Conservation (phyloP, 306 rosid genomes). For the Castanopsis chinensis region DNA sequence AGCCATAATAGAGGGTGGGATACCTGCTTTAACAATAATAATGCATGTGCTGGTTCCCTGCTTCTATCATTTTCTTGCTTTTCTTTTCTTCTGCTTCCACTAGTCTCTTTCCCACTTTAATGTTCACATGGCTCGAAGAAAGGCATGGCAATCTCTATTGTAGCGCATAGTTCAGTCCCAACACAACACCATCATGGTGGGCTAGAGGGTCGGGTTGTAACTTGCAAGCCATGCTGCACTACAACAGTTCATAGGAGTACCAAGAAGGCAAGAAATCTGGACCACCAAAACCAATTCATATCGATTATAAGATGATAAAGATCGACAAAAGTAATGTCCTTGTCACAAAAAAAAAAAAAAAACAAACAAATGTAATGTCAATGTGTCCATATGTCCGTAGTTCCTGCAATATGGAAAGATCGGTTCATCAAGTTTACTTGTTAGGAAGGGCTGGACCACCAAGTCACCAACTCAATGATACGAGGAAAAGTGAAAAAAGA, state of each 20-base stretch:
- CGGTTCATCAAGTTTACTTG: neutral
- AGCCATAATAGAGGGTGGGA: conserved; percentile 31
- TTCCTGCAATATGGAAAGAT: neutral
- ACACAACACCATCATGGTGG: neutral
- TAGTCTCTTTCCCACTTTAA: conserved; percentile 32
- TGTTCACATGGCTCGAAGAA: conserved; percentile 32
- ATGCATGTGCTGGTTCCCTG: conserved; percentile 41
- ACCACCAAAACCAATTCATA: conserved; percentile 26
- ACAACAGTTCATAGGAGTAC: conserved; percentile 2
- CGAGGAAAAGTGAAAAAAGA: conserved; percentile 19
- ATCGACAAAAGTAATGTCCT: conserved; percentile 14
- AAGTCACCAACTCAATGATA: conserved; percentile 38
- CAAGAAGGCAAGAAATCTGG: conserved; percentile 1
- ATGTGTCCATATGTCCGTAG: neutral
- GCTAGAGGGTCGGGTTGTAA: neutral
- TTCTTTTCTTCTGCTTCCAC: conserved; percentile 22
- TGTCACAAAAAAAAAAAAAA: too few relatives aligned
- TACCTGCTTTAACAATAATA: conserved; percentile 44
- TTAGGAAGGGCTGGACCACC: conserved; percentile 30
- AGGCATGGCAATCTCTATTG: neutral
- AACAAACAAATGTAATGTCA: conserved; percentile 17
- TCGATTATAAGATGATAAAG: neutral
- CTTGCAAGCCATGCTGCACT: neutral
- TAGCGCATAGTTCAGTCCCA: neutral
- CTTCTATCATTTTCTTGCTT: conserved; percentile 34